Evolutionary conservation across 169 alveolate genomes (phyloP).

Genomic region (Plasmodium coatneyi): DNA sequence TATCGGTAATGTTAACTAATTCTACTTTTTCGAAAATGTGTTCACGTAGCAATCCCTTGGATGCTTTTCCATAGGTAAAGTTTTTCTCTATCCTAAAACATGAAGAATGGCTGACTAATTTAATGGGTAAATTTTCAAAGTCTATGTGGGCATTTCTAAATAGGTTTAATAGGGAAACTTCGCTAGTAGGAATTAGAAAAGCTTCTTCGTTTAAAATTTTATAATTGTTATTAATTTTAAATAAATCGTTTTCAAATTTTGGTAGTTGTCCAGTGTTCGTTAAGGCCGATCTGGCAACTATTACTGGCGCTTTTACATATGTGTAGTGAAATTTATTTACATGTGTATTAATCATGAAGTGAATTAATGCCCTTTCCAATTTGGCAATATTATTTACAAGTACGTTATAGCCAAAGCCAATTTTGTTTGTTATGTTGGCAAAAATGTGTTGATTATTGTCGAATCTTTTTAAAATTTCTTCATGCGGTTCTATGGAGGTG

Average conservation of each 20-base stretch:
- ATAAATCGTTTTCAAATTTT: slow-evolving; percentile 83
- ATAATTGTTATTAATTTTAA: slow-evolving; percentile 78
- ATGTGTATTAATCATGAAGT: slow-evolving; percentile 82
- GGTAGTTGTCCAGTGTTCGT: slow-evolving; percentile 83
- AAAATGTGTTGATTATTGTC: slow-evolving; percentile 39
- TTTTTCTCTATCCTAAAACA: slow-evolving; percentile 84
- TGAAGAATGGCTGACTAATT: slow-evolving; percentile 79
- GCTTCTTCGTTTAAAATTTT: slow-evolving; percentile 80
- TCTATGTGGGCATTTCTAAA: slow-evolving; percentile 68
- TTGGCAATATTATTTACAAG: slow-evolving; percentile 73
- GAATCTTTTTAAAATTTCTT: slow-evolving; percentile 59
- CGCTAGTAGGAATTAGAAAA: slow-evolving; percentile 86
- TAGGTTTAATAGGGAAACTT: slow-evolving; percentile 81
- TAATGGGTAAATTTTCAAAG: slow-evolving; percentile 76
- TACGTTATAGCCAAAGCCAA: slow-evolving; percentile 72
- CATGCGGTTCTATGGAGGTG: slow-evolving; percentile 36
- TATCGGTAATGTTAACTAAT: slow-evolving; percentile 77
- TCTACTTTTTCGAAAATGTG: slow-evolving; percentile 86
- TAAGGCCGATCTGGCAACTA: slow-evolving; percentile 77
- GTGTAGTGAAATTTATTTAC: slow-evolving; percentile 78
- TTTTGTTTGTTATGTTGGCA: slow-evolving; percentile 69
- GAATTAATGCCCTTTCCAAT: slow-evolving; percentile 80
- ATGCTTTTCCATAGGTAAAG: slow-evolving; percentile 79
- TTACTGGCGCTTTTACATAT: slow-evolving; percentile 80
- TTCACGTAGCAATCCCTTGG: slow-evolving; percentile 84